Evolutionary conservation across 495 filamentous ascomycete genomes (phyloP), one percentile per base, ranked within the genome.

Genomic region (Niebla homalea): DNA sequence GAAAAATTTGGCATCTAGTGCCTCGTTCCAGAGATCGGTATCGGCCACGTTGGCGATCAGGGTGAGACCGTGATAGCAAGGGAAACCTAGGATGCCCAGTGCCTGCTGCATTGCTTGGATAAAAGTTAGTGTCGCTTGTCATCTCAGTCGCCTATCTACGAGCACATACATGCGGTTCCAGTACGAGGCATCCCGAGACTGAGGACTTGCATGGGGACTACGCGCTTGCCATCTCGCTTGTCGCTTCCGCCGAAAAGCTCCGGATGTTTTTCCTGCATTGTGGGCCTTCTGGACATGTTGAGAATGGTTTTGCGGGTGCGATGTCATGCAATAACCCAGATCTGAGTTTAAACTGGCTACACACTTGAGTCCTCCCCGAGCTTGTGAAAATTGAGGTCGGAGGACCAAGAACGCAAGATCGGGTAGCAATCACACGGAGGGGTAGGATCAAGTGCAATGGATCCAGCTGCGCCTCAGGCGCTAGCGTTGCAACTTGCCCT

Each of bases 161-260:
- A 20, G 29, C 18, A 50, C 52, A 22, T 42, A 55, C 49, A 57
- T 3, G 48, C 37, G 19, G 54, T 57, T n/a, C 58, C 48, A 20
- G 56, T 60, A 4, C 58, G 23, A 11, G 43, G 48, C 14, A 55
- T 36, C n/a, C 43, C 51, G 10, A 60, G 40, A 21, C 35, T 43
- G 5, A 60, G 41, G 46, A 83, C 78, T 62, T 76, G 71, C 77
- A 84, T 81, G 16, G 79, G 78, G 43, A 83, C 79, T 18, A 69
- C 75, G 29, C 80, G 73, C 54, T 72, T 72, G 64, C 77, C 78
- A 67, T 80, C 66, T 48, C 77, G 72, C 18, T 76, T 69, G 55
- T 84, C 73, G 57, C 82, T 77, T 57, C 76, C 74, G 48, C 77
- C 79, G 60, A 79, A 46, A 21, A 46, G 44, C 21, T 46, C 44